Base-by-base conservation (phyloP, 2,329 filamentous ascomycete genomes). In the Myriangium duriaei region DNA sequence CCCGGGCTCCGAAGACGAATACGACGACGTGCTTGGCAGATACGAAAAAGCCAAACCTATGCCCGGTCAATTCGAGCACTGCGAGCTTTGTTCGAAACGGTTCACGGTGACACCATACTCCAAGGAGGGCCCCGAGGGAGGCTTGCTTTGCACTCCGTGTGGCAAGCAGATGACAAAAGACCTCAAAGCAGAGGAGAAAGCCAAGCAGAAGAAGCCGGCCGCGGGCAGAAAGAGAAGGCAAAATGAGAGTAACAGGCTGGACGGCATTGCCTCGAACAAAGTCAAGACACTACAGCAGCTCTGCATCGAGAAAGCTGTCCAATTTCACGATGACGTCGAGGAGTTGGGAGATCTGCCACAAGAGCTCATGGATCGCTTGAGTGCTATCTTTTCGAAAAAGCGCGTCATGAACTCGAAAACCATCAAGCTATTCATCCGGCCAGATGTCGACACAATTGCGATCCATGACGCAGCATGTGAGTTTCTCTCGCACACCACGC, bases 81-180 rank as follows among this genome's bases (percentile, higher is more conserved):
- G 88, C 54, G 85, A 82, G 45, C 63, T 78, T 3, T 96, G 88
- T 57, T 69, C 72, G 30, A 93, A 91, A 56, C 77, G 86, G 26
- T 96, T 96, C 53, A 94, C 85, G 0, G 87, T 96, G 31, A 95
- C 88, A 0, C 72, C 84, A 1, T 95, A 95, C 61, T 86, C 81
- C 45, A 80, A 85, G 47, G 72, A 78, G 17, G 85, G 82, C 0
- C 81, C 83, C 1, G 69, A 80, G n/a, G 87, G 87, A 3, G 85
- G 85, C 11, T 65, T 96, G n/a, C 66, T 95, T 2, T 96, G 88
- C 54, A 69, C 70, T 3, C 76, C 81, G 14, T 96, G 88, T 52
- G 81, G 83, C 14, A 86, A 81, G 50, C 74, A 83, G 44, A 59
- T 81, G 35, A 72, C 72, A 29, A 79, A 82, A 45, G 74, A 79